Evolutionary conservation across 306 rosid genomes (phyloP).

Genomic region (Vachellia pachyceras): DNA sequence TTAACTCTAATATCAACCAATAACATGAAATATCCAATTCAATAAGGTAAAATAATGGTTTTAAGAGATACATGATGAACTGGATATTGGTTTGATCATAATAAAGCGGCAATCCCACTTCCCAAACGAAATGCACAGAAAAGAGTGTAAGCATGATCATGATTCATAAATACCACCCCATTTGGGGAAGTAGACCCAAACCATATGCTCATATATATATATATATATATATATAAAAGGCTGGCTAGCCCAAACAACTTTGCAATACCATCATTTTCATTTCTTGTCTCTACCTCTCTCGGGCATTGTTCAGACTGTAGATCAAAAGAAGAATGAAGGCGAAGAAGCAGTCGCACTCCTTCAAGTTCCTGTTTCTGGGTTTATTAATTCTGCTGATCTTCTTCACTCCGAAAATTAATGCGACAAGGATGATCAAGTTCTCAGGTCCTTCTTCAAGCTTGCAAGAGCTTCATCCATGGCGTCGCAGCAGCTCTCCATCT

Average conservation of each 20-base stretch:
- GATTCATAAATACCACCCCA: constrained; percentile 38
- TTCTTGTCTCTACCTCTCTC: neutral
- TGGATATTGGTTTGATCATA: constrained; percentile 45
- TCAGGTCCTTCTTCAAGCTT: constrained; percentile 52
- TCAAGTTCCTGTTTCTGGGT: constrained; percentile 36
- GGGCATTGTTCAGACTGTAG: neutral
- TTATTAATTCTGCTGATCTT: constrained; percentile 40
- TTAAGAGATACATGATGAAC: neutral
- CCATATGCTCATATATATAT: neutral
- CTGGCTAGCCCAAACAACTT: constrained; percentile 17
- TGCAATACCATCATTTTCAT: constrained; percentile 29
- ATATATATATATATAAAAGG: neutral
- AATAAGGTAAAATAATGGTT: neutral
- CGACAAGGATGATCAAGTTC: constrained; percentile 42
- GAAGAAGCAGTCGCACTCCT: constrained; percentile 61
- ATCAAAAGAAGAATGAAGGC: constrained; percentile 32
- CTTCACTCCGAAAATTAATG: constrained; percentile 48
- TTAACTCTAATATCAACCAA: too few species aligned
- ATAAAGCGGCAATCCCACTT: constrained; percentile 42
- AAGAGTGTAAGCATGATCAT: constrained; percentile 27
- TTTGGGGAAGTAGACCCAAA: constrained; percentile 40
- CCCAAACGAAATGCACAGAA: constrained; percentile 26
- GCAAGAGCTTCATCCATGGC: constrained; percentile 49
- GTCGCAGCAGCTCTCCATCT: constrained; percentile 42
- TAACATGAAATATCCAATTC: neutral